Conservation (phyloP, 331 rosid species). For the Acacia pycnantha region DNA sequence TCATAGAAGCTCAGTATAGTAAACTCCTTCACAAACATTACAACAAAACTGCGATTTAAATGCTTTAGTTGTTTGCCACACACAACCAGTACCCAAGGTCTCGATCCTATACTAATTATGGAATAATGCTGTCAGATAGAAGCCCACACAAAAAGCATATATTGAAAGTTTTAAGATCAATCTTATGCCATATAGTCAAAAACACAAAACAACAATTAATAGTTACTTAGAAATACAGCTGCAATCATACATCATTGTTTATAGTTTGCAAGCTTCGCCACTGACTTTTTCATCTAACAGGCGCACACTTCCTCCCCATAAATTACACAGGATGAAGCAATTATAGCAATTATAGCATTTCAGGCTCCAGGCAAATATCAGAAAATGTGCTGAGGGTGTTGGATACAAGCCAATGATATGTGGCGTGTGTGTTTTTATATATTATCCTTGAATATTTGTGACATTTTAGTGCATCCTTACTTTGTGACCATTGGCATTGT, state of each 20-base stretch:
- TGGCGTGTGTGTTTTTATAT: background rate
- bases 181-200: background rate
- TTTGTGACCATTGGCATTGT: slow-evolving; percentile 87
- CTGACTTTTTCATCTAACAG: background rate
- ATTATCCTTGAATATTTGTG: slow-evolving; percentile 31
- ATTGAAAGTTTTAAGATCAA: background rate
- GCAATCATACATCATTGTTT: background rate
- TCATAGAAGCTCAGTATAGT: background rate
- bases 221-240: background rate
- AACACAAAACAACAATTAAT: background rate
- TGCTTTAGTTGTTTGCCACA: background rate
- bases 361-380: background rate
- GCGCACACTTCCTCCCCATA: slow-evolving; percentile 4
- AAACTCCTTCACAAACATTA: background rate
- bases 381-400: slow-evolving; percentile 14
- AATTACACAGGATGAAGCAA: background rate
- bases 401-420: slow-evolving; percentile 18
- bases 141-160: background rate
- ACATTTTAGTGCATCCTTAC: slow-evolving; percentile 54
- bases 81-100: background rate
- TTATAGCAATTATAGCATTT: background rate
- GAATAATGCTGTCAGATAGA: background rate
- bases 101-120: background rate
- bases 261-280: slow-evolving; percentile 18
- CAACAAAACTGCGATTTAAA: background rate